Evolutionary conservation across 805 yeast species (phyloP).

Genomic region (Candida xyloterini): DNA sequence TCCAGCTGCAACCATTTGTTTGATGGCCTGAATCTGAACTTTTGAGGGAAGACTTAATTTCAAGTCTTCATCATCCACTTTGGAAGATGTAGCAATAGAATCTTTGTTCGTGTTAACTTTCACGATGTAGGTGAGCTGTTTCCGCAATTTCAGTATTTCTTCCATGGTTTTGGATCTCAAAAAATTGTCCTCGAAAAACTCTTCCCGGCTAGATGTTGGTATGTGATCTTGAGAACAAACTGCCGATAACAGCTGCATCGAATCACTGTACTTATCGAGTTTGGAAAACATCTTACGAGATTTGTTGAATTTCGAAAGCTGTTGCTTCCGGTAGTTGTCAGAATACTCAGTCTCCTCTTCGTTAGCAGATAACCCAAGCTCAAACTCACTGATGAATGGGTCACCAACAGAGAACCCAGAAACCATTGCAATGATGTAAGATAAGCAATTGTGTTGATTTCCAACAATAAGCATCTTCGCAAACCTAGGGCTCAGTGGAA

Average conservation of each 20-base stretch:
- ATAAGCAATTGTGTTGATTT: constrained; percentile 79
- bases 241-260: constrained; percentile 69
- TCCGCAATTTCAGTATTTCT: constrained; percentile 77
- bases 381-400: constrained; percentile 76
- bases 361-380: constrained; percentile 56
- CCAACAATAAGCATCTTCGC: constrained; percentile 87
- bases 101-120: constrained; percentile 61
- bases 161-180: constrained; percentile 78
- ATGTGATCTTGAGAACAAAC: constrained; percentile 86
- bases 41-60: constrained; percentile 66
- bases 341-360: constrained; percentile 38
- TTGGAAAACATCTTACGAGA: constrained; percentile 60
- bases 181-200: constrained; percentile 59
- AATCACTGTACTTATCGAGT: constrained; percentile 75
- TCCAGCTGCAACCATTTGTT: constrained; percentile 92
- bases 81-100: constrained; percentile 48
- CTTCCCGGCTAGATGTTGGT: constrained; percentile 41
- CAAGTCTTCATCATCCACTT: constrained; percentile 38
- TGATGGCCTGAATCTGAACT: constrained; percentile 69
- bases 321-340: constrained; percentile 34
- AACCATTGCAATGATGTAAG: constrained; percentile 87
- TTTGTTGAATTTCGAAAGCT: constrained; percentile 52
- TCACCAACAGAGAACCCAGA: constrained; percentile 93
- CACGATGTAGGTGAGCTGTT: constrained; percentile 75
- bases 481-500: constrained; percentile 92